Base-by-base conservation (phyloP, 2,329 filamentous ascomycete species). In the Lecanicillium sp. region DNA sequence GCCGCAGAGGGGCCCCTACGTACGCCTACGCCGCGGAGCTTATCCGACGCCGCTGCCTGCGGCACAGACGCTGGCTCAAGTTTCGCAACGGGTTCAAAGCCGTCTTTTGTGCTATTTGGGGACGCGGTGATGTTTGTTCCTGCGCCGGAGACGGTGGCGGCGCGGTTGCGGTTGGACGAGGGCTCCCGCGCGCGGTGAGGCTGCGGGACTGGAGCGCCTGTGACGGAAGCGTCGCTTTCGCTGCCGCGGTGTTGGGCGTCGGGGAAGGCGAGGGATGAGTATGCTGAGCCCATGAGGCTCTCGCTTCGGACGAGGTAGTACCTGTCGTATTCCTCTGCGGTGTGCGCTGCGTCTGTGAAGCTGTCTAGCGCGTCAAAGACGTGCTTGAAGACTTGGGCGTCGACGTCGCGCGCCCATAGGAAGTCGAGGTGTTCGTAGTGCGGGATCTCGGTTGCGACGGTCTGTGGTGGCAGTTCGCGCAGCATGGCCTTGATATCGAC, bases 381-480 rank as follows among this genome's bases (percentile, higher is more conserved):
- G 55, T 94, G 86, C 13, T 81, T 85, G 53, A 95, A 95, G 3
- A 96, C 90, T 37, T 88, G 77, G 1, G 71, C 67, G 48, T 94
- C 75, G 6, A 94, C 85, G 51, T 95, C 88, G 28, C 78, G 71
- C 1, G 85, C 92, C 92, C 92, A 98, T 1, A 98, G 69, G 52
- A 98, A 95, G 59, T 98, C 92, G 17, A 98, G 75, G 59, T 98
- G 92, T 59, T 98, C 92, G 58, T 95, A 98, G 56, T 94, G 87
- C 0, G 83, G 78, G 30, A 98, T 84, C 54, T 90, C 83, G 28
- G 80, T 92, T 2, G 87, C 87, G 3, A 90, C 73, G 0, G 92
- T 96, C 57, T 86, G 85, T 16, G 71, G 70, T 0, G 92, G 92
- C 11, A 98, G 70, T 58, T 95, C 88, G 54, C 80, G 82, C 39